Conservation (phyloP, 2,329 filamentous ascomycete genomes). For the Teratosphaeria pseudoeucalypti region DNA sequence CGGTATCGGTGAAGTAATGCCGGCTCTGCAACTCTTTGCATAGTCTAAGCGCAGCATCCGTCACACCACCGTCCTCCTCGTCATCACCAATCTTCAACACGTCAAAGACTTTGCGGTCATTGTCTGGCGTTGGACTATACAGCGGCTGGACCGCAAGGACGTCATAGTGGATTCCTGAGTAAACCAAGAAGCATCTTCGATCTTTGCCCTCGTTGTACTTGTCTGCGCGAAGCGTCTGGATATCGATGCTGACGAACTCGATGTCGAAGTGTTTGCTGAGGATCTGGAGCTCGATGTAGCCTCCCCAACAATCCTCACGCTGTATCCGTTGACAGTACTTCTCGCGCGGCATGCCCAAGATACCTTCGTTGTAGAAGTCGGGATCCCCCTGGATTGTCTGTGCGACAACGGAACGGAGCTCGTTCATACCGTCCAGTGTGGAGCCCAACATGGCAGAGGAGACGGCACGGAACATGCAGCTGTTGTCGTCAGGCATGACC, state of each 20-base stretch:
- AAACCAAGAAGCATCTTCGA: slow-evolving; percentile 69
- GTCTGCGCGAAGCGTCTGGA: slow-evolving; percentile 57
- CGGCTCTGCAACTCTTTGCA: slow-evolving; percentile 52
- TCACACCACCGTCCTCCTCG: slow-evolving; percentile 40
- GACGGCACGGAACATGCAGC: slow-evolving; percentile 84
- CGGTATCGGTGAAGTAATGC: slow-evolving; percentile 84
- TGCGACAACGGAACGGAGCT: slow-evolving; percentile 67
- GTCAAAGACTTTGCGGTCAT: slow-evolving; percentile 69
- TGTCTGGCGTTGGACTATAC: slow-evolving; percentile 54
- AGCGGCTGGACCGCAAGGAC: slow-evolving; percentile 66
- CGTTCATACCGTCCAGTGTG: slow-evolving; percentile 55
- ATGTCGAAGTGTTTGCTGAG: slow-evolving; percentile 75
- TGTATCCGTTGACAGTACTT: slow-evolving; percentile 77
- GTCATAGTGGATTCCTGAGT: slow-evolving; percentile 91
- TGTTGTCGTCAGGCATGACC: slow-evolving; percentile 95
- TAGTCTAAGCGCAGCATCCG: slow-evolving; percentile 48
- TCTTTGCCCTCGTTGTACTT: slow-evolving; percentile 66
- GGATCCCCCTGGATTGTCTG: slow-evolving; percentile 65
- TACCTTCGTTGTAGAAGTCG: slow-evolving; percentile 61
- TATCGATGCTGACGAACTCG: slow-evolving; percentile 77
- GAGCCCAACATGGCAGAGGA: slow-evolving; percentile 63
- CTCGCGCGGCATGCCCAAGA: slow-evolving; percentile 60
- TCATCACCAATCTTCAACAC: slow-evolving; percentile 26
- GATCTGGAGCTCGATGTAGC: slow-evolving; percentile 80
- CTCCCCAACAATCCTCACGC: slow-evolving; percentile 75